Evolutionary conservation across 257 asterid species (phyloP).

Genomic region (Lycium barbarum): DNA sequence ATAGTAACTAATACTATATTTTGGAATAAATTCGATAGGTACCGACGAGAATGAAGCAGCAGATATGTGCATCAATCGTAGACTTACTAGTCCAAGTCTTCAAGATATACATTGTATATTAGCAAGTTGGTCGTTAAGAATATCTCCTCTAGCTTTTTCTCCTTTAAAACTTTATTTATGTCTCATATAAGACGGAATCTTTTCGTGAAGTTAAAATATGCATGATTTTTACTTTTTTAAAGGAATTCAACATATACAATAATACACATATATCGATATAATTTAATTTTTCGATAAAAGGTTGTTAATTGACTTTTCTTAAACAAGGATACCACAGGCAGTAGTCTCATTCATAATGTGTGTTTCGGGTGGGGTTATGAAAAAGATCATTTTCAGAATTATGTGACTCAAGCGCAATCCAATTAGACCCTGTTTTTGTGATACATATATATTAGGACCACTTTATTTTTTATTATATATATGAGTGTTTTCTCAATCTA

Average conservation of each 20-base stretch:
- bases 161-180: background rate
- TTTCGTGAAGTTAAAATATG: too few relatives aligned
- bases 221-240: too few relatives aligned
- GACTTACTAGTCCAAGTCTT: slow-evolving; percentile 8
- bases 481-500: background rate
- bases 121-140: background rate
- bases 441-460: background rate
- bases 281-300: too few relatives aligned
- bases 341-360: too few relatives aligned
- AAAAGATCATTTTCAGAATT: background rate
- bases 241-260: too few relatives aligned
- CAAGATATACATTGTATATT: background rate
- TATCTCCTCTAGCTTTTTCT: background rate
- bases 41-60: slow-evolving; percentile 12
- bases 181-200: too few relatives aligned
- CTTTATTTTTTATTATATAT: background rate
- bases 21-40: slow-evolving; percentile 15
- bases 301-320: too few relatives aligned
- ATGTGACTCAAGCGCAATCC: background rate
- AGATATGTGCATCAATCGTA: background rate
- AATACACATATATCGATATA: too few relatives aligned
- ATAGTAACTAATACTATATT: background rate
- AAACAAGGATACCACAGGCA: too few relatives aligned
- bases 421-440: background rate
- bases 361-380: too few relatives aligned